A percentile compares a stretch with the other conserved stretches of the same genome.
phyloP scores from a whole-genome alignment of 73 alveolate species.

The Paramecium octaurelia region DNA sequence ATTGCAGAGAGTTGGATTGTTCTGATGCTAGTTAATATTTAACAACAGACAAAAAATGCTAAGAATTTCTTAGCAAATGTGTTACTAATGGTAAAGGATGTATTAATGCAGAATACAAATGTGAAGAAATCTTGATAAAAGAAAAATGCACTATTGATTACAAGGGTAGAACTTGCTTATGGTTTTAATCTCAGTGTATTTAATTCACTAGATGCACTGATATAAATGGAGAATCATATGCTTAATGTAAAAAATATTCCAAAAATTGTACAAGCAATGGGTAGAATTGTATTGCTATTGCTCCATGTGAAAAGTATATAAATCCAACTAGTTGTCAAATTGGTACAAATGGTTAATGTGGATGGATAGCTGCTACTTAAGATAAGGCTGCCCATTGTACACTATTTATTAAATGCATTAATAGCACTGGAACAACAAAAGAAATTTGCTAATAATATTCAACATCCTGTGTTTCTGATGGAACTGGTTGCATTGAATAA shows the following conservation, averaged over 20 bases:
- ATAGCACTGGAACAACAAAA: neutral
- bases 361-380: constrained; percentile 33
- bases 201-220: neutral
- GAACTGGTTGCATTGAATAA: neutral
- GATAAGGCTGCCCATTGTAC: neutral
- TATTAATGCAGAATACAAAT: neutral
- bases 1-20: neutral
- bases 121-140: neutral
- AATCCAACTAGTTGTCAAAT: neutral
- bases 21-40: neutral
- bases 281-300: neutral
- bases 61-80: neutral
- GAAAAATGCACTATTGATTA: neutral
- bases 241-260: neutral
- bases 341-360: constrained; percentile 32
- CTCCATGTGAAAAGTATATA: neutral
- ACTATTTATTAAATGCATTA: neutral
- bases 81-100: constrained; percentile 19
- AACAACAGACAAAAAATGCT: neutral
- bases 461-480: neutral
- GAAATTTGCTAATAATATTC: neutral
- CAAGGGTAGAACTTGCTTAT: neutral
- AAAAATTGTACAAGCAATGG: constrained; percentile 5
- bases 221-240: neutral
- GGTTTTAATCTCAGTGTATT: neutral